Conservation (phyloP, 805 yeast genomes). For the Kodamaea hsintzibuensis region DNA sequence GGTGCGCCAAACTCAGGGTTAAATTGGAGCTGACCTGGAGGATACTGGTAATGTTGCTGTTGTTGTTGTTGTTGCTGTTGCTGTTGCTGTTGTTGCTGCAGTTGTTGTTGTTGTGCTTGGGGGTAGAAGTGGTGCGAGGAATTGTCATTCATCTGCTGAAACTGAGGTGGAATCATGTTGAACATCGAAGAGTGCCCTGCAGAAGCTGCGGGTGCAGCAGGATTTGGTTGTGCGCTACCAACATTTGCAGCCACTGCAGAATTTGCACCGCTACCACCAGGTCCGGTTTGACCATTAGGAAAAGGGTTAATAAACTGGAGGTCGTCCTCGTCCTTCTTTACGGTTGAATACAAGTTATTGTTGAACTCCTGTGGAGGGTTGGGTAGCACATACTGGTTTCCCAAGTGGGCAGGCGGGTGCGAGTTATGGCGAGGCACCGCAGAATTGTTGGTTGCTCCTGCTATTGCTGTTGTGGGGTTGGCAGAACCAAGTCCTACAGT, state of each 20-base stretch:
- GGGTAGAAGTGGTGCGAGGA: slow-evolving; percentile 1
- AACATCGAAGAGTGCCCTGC: background rate
- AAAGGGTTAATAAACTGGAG: slow-evolving; percentile 1
- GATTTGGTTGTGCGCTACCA: slow-evolving; percentile 1
- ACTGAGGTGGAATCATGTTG: slow-evolving; percentile 6
- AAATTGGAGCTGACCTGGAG: slow-evolving; percentile 5
- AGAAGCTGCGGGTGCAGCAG: background rate
- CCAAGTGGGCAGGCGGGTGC: slow-evolving; percentile 12
- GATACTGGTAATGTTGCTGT: slow-evolving; percentile 1
- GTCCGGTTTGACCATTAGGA: background rate
- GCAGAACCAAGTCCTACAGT: background rate
- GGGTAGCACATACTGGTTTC: slow-evolving; percentile 4
- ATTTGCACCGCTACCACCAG: background rate
- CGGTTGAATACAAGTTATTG: slow-evolving; percentile 1
- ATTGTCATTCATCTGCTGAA: slow-evolving; percentile 3
- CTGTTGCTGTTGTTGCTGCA: background rate
- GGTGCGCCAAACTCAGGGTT: background rate
- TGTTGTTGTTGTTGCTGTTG: background rate
- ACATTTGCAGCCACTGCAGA: slow-evolving; percentile 1
- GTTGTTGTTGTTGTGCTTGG: background rate
- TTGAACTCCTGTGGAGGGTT: slow-evolving; percentile 10
- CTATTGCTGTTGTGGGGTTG: slow-evolving; percentile 8
- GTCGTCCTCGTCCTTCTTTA: slow-evolving; percentile 9
- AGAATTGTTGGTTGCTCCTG: slow-evolving; percentile 1
- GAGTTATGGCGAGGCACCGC: slow-evolving; percentile 14